Evolutionary conservation across 1,139 yeast species (phyloP), one percentile per base, ranked within the genome.

Genomic region (Pichia terricola): DNA sequence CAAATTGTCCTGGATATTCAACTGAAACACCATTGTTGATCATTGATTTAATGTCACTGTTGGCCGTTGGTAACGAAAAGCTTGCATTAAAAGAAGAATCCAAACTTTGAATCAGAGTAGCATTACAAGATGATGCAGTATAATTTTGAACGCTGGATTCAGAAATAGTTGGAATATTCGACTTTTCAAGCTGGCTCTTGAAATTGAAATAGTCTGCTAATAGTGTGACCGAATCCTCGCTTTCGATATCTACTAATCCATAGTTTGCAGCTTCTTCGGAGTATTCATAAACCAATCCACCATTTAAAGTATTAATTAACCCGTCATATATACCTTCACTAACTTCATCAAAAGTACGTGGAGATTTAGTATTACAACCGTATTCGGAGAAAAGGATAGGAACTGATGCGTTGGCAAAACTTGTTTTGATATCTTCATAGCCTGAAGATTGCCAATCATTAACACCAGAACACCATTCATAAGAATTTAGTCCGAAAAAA

Each of bases 371-470:
- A 59, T 77, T 81, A 65, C 88, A 81, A 50, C 89, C 89, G 59
- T 79, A 88, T 66, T 89, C 97, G 25, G 95, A 83, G 64, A 88
- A 81, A 59, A 89, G 79, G 31, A 88, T 66, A 11, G 96, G 96
- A 46, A 86, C 79, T 11, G 86, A 69, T 51, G 86, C 70, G 62
- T 82, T 73, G 37, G 66, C 56, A 62, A 81, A 79, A 47, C 80
- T 77, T 5, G 72, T 61, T 53, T 81, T 82, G 56, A 80, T 69
- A 40, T 61, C 67, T 45, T 69, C 72, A 63, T 84, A 88, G 31
- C 95, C 96, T 25, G 94, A 81, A 3, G 78, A 60, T 41, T 66
- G 54, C 74, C 81, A 85, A 45, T 75, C 69, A 36, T 77, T 74
- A 25, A 74, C 61, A 41, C 89, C 83, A 16, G 88, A 83, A 65